A percentile compares a stretch with the other conserved stretches of the same genome.
These are phyloP conservation scores for Globisporangium irregulare DNA, from an alignment of 352 stramenopile species.

Conservation along the genomic window DNA sequence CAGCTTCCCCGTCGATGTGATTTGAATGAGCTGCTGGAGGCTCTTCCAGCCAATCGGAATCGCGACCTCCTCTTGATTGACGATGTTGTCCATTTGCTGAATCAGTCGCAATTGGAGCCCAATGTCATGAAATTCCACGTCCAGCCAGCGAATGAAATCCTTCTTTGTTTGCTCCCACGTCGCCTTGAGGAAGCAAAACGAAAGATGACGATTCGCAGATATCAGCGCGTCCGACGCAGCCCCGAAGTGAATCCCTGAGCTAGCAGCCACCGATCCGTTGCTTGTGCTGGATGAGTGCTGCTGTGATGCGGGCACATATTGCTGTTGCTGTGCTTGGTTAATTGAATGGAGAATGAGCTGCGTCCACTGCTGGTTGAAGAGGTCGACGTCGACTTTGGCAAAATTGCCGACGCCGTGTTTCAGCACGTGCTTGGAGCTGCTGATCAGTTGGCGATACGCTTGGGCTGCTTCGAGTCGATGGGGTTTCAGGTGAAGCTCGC, in stretches of 20 bases:
- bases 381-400: constrained; percentile 15
- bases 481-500: constrained; percentile 28
- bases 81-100: constrained; percentile 40
- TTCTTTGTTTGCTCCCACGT: constrained; percentile 47
- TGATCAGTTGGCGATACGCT: constrained; percentile 34
- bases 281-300: background rate
- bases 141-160: constrained; percentile 36
- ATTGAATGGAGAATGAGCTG: constrained; percentile 26
- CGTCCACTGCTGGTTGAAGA: constrained; percentile 32
- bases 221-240: constrained; percentile 29
- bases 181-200: constrained; percentile 31
- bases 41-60: constrained; percentile 24
- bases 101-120: constrained; percentile 42
- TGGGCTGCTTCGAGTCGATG: constrained; percentile 28
- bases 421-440: constrained; percentile 2
- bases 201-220: constrained; percentile 26
- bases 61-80: constrained; percentile 9
- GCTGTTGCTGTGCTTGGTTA: constrained; percentile 43
- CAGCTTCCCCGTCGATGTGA: constrained; percentile 21
- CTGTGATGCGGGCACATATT: constrained; percentile 12
- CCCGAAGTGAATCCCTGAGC: constrained; percentile 31
- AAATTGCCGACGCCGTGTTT: background rate
- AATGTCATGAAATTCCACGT: constrained; percentile 37
- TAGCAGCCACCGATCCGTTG: background rate
- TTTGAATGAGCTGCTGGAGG: constrained; percentile 44